Base-by-base conservation (phyloP, 805 yeast genomes). In the Yamadazyma kitorensis region DNA sequence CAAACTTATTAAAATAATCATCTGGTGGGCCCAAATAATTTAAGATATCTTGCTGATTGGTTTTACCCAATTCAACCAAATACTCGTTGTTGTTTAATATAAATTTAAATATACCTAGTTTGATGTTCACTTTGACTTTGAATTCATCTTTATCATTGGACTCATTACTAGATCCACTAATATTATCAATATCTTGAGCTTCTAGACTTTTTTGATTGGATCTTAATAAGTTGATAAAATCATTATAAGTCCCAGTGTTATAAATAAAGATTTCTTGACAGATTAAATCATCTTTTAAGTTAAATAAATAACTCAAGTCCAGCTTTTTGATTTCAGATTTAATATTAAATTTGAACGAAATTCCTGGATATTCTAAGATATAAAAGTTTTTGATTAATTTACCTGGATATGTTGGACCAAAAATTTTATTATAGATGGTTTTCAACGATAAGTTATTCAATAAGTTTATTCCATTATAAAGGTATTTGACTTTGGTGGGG, bases 381-480 rank as follows among this genome's bases (percentile, higher is more conserved):
- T 77, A 78, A 10, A 51, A 47, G 13, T 45, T 28, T 3, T 39
- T 42, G 1, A 36, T 34, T 7, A 63, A 44, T 17, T 46, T 51
- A 0, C 83, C 84, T 2, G 81, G 79, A 39, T 72, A 76, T 0
- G 84, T 78, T 2, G 83, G 83, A 0, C 85, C 85, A 48, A 78
- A 74, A 2, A 70, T 59, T 47, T 68, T 72, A 45, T 77, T 76
- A 51, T 78, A 78, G 3, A 78, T 61, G 12, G 60, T 54, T 29
- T 68, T 70, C 42, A 76, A 59, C 1, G 25, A 15, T 5, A 39
- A 5, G 6, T 58, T 30, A 10, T 31, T 24, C 30, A 37, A 43
- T 31, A 66, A 42, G 28, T 44, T 45, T 24, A 51, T 45, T 10
- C 60, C 61, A 39, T 65, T 64, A 41, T 64, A 67, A 15, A 19